Conservation (phyloP, 164 flowering plant species). For the Chloranthus sessilifolius region DNA sequence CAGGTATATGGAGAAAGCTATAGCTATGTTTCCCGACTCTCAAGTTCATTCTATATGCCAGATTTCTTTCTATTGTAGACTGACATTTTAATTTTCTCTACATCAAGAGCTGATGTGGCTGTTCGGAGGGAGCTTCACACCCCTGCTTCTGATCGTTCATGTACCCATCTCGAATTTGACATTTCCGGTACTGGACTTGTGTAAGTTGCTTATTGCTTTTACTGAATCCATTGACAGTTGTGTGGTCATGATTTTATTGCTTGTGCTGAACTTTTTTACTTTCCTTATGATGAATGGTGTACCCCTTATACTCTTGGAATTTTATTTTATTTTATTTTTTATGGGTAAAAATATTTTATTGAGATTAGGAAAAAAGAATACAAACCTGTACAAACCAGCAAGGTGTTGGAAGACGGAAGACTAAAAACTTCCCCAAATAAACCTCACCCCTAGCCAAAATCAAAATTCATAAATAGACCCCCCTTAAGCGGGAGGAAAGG, state of each 20-base stretch:
- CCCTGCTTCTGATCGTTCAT: slow-evolving; percentile 89
- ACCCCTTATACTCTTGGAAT: too few species aligned
- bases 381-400: too few species aligned
- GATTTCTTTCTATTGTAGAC: slow-evolving; percentile 3
- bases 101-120: slow-evolving; percentile 80
- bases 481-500: too few species aligned
- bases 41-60: slow-evolving; percentile 5
- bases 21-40: not conserved
- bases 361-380: too few species aligned
- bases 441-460: too few species aligned
- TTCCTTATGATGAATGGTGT: slow-evolving; percentile 9
- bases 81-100: slow-evolving; percentile 3
- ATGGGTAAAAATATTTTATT: too few species aligned
- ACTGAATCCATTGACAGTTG: slow-evolving; percentile 70
- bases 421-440: too few species aligned
- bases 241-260: too few species aligned
- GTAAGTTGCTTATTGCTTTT: slow-evolving; percentile 77
- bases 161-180: slow-evolving; percentile 96
- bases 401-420: too few species aligned
- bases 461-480: too few species aligned
- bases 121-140: slow-evolving; percentile 89
- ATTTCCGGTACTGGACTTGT: slow-evolving; percentile 75
- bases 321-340: too few species aligned
- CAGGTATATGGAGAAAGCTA: slow-evolving; percentile 39
- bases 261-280: slow-evolving; percentile 64